Percentiles rank a stretch among this genome's conserved stretches.
Evolutionary conservation across 192 early-diverging fungal genomes (phyloP).

Genomic region (Phycomyces blakesleeanus): DNA sequence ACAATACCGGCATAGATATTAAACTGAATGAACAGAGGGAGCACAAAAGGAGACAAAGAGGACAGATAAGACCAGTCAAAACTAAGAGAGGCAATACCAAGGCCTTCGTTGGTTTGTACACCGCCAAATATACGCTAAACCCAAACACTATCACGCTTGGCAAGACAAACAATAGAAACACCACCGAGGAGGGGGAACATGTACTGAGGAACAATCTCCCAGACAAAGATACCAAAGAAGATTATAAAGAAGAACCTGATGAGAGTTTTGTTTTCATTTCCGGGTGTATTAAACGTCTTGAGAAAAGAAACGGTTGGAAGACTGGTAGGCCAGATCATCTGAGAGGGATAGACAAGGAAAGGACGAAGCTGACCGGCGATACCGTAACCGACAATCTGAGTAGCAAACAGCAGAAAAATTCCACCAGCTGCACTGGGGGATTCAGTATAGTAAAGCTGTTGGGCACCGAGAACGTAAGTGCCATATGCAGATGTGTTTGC

Average conservation of each 20-base stretch:
- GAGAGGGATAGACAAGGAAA: constrained; percentile 47
- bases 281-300: constrained; percentile 30
- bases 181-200: constrained; percentile 34
- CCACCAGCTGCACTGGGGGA: constrained; percentile 45
- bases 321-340: constrained; percentile 53
- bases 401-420: constrained; percentile 38
- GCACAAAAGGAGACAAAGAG: constrained; percentile 37
- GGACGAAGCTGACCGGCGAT: constrained; percentile 46
- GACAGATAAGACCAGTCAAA: constrained; percentile 42
- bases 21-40: constrained; percentile 65
- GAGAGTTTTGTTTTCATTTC: constrained; percentile 12
- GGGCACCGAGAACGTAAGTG: constrained; percentile 67
- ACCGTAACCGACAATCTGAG: constrained; percentile 53
- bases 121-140: constrained; percentile 35
- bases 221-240: constrained; percentile 25
- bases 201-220: constrained; percentile 37
- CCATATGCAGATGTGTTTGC: constrained; percentile 65
- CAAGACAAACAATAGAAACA: constrained; percentile 36
- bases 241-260: constrained; percentile 29
- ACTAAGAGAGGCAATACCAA: constrained; percentile 36
- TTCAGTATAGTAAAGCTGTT: constrained; percentile 60
- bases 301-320: constrained; percentile 45
- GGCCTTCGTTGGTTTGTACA: constrained; percentile 27
- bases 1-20: constrained; percentile 62
- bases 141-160: constrained; percentile 19